Evolutionary conservation across 371 early-diverging fungal species (phyloP).

Genomic region (Mortierella sp.): DNA sequence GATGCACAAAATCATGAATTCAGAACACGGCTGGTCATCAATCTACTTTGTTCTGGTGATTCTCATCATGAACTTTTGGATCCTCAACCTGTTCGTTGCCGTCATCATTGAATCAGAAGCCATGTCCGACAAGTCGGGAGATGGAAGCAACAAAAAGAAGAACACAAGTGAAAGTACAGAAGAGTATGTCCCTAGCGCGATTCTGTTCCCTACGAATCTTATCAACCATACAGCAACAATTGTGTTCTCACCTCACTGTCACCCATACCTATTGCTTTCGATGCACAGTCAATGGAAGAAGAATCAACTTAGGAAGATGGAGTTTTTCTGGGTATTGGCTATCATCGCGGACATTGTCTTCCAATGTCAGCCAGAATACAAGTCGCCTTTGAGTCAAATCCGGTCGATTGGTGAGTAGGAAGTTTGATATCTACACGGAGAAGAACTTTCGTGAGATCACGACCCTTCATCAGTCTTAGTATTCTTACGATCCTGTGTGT

Average conservation of each 20-base stretch:
- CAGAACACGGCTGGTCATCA: constrained; percentile 65
- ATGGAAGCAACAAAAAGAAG: constrained; percentile 57
- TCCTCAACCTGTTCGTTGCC: constrained; percentile 77
- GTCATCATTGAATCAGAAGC: constrained; percentile 64
- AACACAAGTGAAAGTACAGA: constrained; percentile 49
- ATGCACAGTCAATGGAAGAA: neutral
- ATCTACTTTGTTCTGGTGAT: constrained; percentile 72
- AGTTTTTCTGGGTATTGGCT: constrained; percentile 64
- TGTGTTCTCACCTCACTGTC: neutral
- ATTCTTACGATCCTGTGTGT: neutral
- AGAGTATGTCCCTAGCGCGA: no score
- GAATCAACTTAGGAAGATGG: constrained; percentile 35
- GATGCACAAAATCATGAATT: constrained; percentile 79
- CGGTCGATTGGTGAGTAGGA: constrained; percentile 44
- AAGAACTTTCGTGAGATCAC: no score
- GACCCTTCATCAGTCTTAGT: neutral
- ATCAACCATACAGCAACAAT: no score
- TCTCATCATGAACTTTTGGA: constrained; percentile 76
- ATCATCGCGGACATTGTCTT: constrained; percentile 63
- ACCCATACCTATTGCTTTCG: constrained; percentile 15
- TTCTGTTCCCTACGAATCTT: no score
- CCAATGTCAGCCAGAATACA: constrained; percentile 62
- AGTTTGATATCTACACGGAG: neutral
- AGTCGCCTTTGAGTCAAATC: constrained; percentile 50
- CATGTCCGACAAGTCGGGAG: constrained; percentile 78